phyloP scores from a whole-genome alignment of 306 rosid species.

The Ormosia semicastrata region DNA sequence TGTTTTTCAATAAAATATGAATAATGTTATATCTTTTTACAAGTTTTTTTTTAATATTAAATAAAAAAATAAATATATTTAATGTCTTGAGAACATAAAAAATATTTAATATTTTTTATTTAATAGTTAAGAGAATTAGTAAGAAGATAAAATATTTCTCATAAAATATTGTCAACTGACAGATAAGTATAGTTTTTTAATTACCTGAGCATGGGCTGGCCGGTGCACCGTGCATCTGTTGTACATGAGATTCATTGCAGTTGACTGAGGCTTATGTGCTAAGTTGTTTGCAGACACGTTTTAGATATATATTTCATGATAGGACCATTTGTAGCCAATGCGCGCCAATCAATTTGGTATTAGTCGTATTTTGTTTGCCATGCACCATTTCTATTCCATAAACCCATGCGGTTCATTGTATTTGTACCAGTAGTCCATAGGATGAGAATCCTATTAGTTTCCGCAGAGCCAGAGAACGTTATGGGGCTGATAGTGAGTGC shows the following conservation, averaged over 20 bases:
- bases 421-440: background rate
- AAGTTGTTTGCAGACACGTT: constrained; percentile 20
- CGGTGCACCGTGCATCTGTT: background rate
- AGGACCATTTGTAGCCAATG: background rate
- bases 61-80: too few species aligned
- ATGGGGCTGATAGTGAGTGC: background rate
- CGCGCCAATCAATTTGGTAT: constrained; percentile 1
- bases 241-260: background rate
- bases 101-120: too few species aligned
- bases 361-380: background rate
- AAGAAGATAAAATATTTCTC: too few species aligned
- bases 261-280: background rate
- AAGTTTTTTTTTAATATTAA: too few species aligned
- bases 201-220: background rate
- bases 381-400: background rate
- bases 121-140: too few species aligned
- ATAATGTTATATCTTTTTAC: too few species aligned
- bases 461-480: background rate
- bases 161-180: background rate
- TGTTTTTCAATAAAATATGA: background rate
- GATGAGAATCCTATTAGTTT: background rate
- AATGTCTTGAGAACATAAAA: too few species aligned
- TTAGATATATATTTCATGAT: background rate
- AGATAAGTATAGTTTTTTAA: too few species aligned
- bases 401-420: constrained; percentile 36